A percentile compares a stretch with the other conserved stretches of the same genome.
Conservation (phyloP, 768 basidiomycete genomes). For the Calvatia gigantea region DNA sequence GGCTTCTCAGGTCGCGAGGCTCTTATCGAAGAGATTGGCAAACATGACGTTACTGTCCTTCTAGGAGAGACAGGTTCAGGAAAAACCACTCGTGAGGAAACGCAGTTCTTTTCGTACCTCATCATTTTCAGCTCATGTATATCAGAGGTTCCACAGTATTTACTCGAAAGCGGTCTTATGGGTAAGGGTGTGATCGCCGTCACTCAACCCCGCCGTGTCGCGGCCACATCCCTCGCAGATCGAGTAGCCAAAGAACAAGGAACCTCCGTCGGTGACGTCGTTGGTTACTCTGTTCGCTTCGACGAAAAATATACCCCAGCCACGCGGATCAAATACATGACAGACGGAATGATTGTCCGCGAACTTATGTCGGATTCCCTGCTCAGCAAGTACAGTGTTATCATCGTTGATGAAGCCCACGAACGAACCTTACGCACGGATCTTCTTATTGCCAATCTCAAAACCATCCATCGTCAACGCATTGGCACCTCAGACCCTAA, state of each 20-base stretch:
- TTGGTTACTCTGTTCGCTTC: conserved; percentile 96
- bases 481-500: conserved; percentile 41
- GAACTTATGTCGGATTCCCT: conserved; percentile 81
- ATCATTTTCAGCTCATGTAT: not conserved
- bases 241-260: conserved; percentile 88
- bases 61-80: conserved; percentile 98
- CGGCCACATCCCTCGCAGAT: conserved; percentile 89
- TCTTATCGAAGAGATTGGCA: conserved; percentile 65
- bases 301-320: conserved; percentile 71
- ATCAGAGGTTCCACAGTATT: conserved; percentile 93
- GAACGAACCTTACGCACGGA: conserved; percentile 95
- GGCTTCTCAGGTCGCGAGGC: conserved; percentile 61
- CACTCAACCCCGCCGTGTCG: conserved; percentile 94
- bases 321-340: conserved; percentile 93
- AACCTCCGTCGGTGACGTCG: conserved; percentile 63
- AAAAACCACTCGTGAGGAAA: conserved; percentile 90
- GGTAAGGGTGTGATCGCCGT: conserved; percentile 78
- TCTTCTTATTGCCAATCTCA: conserved; percentile 86
- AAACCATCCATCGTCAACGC: conserved; percentile 68
- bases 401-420: conserved; percentile 96
- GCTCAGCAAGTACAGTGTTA: conserved; percentile 77
- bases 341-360: conserved; percentile 96
- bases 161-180: conserved; percentile 78
- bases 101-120: not conserved
- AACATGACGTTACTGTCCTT: conserved; percentile 83